Evolutionary conservation across 106 monocot species (phyloP).

Genomic region (Dioscorea zingiberensis): DNA sequence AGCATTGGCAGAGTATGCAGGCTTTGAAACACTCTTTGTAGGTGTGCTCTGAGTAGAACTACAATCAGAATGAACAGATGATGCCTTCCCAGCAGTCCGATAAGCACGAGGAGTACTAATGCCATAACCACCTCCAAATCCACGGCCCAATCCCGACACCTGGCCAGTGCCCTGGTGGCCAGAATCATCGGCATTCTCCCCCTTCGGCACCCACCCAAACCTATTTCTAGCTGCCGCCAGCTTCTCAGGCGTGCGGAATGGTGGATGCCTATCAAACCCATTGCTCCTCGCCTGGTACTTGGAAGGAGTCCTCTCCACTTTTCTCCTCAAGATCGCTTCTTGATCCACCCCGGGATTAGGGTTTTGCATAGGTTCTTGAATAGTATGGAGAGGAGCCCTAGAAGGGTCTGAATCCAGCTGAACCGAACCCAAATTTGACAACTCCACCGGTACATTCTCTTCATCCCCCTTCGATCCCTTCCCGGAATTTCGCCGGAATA

Average conservation of each 20-base stretch:
- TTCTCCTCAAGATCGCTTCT: conserved; percentile 21
- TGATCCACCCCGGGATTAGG: conserved; percentile 23
- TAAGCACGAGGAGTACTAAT: conserved; percentile 55
- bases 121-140: conserved; percentile 19
- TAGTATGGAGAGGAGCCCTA: conserved; percentile 56
- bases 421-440: conserved; percentile 12
- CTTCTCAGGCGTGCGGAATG: conserved; percentile 76
- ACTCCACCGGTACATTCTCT: conserved; percentile 48
- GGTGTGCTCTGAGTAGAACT: conserved; percentile 83
- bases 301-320: conserved; percentile 52
- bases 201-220: conserved; percentile 61
- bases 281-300: conserved; percentile 23
- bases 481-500: conserved; percentile 34
- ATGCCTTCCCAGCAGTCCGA: conserved; percentile 38
- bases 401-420: conserved; percentile 29
- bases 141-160: conserved; percentile 34
- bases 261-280: conserved; percentile 8
- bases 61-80: conserved; percentile 53
- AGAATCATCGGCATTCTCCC: conserved; percentile 20
- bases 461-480: conserved; percentile 32
- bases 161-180: conserved; percentile 11
- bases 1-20: conserved; percentile 21
- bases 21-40: conserved; percentile 73
- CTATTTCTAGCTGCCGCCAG: conserved; percentile 21
- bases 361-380: conserved; percentile 38